phyloP scores from a whole-genome alignment of 2,329 filamentous ascomycete species.

The Phaeomoniella chlamydospora region DNA sequence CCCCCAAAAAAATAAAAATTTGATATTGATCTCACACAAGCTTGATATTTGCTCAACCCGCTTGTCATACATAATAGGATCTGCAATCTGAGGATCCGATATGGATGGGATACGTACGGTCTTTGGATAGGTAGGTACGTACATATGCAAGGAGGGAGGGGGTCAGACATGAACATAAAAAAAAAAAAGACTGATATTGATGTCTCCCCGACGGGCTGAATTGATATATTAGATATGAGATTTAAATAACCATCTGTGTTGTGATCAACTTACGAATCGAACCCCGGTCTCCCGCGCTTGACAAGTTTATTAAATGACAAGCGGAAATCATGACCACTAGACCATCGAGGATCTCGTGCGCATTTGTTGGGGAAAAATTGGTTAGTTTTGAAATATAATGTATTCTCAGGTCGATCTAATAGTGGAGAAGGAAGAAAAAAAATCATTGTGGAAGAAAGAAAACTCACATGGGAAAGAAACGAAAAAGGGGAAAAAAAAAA shows the following conservation, averaged over 20 bases:
- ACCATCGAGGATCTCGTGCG: slow-evolving; percentile 3
- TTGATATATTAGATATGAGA: not conserved
- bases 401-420: no score
- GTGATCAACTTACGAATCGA: not conserved
- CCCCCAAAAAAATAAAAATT: no score
- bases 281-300: not conserved
- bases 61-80: no score
- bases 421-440: not conserved
- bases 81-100: no score
- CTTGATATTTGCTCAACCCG: no score
- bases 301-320: slow-evolving; percentile 4
- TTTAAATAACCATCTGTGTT: not conserved
- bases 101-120: no score
- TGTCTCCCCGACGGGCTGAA: not conserved
- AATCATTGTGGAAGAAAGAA: not conserved
- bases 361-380: no score
- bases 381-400: not conserved
- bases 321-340: slow-evolving; percentile 9
- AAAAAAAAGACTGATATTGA: not conserved
- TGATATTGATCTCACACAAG: no score
- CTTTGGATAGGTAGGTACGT: no score
- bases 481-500: not conserved
- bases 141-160: no score
- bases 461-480: not conserved
- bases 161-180: not conserved